These are phyloP conservation scores for Paralagenidium karlingii DNA, from an alignment of 352 stramenopile genomes.

Conservation along the genomic window DNA sequence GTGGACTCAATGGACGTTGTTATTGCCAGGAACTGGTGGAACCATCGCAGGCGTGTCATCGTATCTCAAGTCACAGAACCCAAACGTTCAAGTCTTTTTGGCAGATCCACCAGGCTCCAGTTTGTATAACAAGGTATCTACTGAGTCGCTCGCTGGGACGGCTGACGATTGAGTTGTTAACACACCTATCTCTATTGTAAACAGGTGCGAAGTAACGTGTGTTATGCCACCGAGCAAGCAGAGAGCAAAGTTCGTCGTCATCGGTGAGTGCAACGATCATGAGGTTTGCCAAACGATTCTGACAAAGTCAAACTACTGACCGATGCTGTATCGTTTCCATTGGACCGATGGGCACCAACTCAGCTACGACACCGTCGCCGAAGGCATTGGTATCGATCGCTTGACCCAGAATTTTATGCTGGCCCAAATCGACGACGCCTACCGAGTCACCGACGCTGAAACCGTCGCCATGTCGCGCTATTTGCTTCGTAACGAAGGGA, in stretches of 20 bases:
- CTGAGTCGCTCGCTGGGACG: no score
- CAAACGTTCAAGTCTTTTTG: constrained; percentile 85
- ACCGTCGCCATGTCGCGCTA: constrained; percentile 96
- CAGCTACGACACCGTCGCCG: constrained; percentile 95
- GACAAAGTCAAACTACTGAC: neutral
- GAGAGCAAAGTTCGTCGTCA: constrained; percentile 88
- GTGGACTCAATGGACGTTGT: neutral
- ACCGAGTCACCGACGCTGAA: constrained; percentile 90
- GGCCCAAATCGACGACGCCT: constrained; percentile 82
- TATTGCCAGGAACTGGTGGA: constrained; percentile 82
- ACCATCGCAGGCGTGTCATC: constrained; percentile 93
- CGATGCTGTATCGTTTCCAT: no score
- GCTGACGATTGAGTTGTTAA: no score
- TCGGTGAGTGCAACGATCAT: constrained; percentile 17
- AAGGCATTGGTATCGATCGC: constrained; percentile 97
- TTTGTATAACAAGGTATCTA: constrained; percentile 89
- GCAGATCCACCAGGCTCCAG: constrained; percentile 94
- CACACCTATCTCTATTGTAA: neutral
- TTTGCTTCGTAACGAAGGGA: constrained; percentile 90
- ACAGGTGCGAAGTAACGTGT: constrained; percentile 87
- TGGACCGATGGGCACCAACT: no score
- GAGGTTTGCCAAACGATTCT: neutral
- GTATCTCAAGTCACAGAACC: constrained; percentile 88
- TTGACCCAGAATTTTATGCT: constrained; percentile 93
- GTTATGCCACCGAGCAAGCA: constrained; percentile 90